Evolutionary conservation across 305 asterid species (phyloP), one percentile per base, ranked within the genome.

Genomic region (Ilex paraguariensis): DNA sequence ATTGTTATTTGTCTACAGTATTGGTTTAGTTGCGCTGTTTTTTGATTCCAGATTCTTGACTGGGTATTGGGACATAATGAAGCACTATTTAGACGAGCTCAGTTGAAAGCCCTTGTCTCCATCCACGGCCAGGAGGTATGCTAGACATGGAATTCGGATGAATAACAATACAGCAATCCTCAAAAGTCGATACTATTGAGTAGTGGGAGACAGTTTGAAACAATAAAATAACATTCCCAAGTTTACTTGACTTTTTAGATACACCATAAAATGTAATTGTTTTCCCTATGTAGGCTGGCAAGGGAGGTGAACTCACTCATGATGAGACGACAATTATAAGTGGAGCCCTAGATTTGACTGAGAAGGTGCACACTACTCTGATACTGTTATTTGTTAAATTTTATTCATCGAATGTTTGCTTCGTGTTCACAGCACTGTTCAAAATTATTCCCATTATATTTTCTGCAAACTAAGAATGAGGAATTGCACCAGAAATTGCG

Each of bases 241-340:
- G 30, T 12, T 28, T 10, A 54, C 51, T 21, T 40, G 62, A 54
- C 44, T 14, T 56, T 65, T 54, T 68, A 48, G 66, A 55, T 50
- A 67, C 68, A 57, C 69, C 17, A 13, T 57, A 9, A 6, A 65
- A 59, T 65, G 57, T 58, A 64, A 21, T 31, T 4, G 3, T 57
- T 49, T 32, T 51, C 56, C 56, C 30, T 74, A 40, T 56, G 60
- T 72, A 91, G 98, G 98, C 91, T 56, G 98, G 98, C 15, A 88
- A 88, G 74, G 98, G 97, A 12, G 96, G 96, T 54, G 97, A 91
- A 48, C 96, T 91, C 75, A 84, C 98, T 1, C 98, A 91, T 63
- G 95, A 91, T 58, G 98, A 91, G 84, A 88, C 98, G 57, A 91
- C 98, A 33, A 91, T 91, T 65, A 91, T 91, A 56, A 86, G 87